Base-by-base conservation (phyloP, 495 filamentous ascomycete species). In the Barbatosphaeria neglecta region DNA sequence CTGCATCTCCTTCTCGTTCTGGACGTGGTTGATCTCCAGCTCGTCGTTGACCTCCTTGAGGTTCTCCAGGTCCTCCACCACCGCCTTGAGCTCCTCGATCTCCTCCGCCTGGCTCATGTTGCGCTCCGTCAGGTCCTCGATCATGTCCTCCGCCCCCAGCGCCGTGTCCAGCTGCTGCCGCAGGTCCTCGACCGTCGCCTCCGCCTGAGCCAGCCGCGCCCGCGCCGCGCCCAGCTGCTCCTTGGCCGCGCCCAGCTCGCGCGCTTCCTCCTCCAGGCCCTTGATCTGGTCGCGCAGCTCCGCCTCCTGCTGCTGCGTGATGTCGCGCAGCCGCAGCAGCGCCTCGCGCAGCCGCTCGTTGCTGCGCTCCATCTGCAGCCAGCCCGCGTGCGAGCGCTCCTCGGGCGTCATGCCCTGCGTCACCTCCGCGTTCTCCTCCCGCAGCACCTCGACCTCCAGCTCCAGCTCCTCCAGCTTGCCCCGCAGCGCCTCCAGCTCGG, bases 31-130 rank as follows among this genome's bases (percentile, higher is more conserved):
- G 55, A 86, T 79, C 58, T 96, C 90, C 9, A 97, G 75, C 60
- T 97, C 93, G 51, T 97, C 90, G 52, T 84, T 88, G 41, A 97
- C 78, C 51, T 97, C 92, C 58, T 89, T 90, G 40, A 97, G 62
- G 24, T 73, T 80, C 58, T 95, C 86, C 2, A 96, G 69, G 43
- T 96, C 89, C 44, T 90, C 83, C 46, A 96, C 84, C 1, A 79
- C 78, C 19, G 77, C 75, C 49, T 82, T 80, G 41, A 96, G 74
- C 52, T 95, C 82, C 46, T 87, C 83, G 35, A 95, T 80, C 50
- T 87, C 76, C 56, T 95, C 86, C 19, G 80, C 78, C 56, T 93
- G 80, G 44, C 69, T 74, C 67, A 89, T 75, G 50, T 92, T 96
- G 51, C 84, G 78, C 44, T 90, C 87, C 2, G 85, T 85, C 4